phyloP scores from a whole-genome alignment of 176 grass and related monocot species.

The Triticum dicoccoides region DNA sequence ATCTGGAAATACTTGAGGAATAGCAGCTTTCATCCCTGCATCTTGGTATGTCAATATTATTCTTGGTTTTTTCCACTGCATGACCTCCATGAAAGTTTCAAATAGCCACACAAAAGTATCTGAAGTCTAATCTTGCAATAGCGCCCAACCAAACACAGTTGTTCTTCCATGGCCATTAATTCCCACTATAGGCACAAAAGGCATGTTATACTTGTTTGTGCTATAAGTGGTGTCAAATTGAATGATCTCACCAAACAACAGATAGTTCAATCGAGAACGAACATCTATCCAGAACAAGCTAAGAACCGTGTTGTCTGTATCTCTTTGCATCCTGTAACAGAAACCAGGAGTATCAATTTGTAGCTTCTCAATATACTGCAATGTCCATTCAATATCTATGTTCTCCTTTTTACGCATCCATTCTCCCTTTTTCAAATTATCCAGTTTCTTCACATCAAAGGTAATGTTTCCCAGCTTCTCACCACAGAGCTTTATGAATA shows the following conservation, averaged over 20 bases:
- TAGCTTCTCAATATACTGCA: background rate
- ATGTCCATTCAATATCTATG: background rate
- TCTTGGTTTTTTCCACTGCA: background rate
- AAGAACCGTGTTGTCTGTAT: background rate
- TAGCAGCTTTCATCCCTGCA: background rate
- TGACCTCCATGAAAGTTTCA: background rate
- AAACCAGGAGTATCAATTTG: background rate
- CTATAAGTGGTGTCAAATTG: background rate
- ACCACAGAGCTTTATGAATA: background rate
- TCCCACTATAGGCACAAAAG: background rate
- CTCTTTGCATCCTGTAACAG: background rate
- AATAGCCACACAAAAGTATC: background rate
- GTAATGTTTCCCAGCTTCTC: background rate
- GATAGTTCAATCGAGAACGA: background rate
- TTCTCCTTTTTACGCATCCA: background rate
- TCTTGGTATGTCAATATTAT: background rate
- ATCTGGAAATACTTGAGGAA: background rate
- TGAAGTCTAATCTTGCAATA: background rate
- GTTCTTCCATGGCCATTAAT: background rate
- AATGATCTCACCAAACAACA: background rate
- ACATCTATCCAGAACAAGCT: background rate
- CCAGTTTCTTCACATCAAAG: background rate
- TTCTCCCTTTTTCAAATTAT: background rate
- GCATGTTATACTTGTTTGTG: background rate
- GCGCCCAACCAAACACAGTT: background rate